Percentiles rank a stretch among this genome's conserved stretches.
phyloP scores from a whole-genome alignment of 768 basidiomycete species.

The Tulasnella sp. region DNA sequence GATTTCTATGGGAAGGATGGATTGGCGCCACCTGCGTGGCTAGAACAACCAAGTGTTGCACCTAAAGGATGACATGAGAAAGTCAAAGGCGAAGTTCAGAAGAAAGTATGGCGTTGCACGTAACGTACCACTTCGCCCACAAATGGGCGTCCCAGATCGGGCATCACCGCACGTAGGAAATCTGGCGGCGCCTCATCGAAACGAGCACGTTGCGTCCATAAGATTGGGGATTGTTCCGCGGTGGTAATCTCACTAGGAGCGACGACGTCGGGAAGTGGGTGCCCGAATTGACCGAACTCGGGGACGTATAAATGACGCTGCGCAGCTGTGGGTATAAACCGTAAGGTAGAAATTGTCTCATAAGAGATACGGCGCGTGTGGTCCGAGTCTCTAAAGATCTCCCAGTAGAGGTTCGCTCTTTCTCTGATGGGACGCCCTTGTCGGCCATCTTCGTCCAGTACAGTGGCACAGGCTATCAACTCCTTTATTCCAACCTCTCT shows the following conservation, averaged over 20 bases:
- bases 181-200: neutral
- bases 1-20: neutral
- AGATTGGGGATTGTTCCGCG: neutral
- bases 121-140: constrained; percentile 2
- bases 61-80: neutral
- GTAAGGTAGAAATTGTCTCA: neutral
- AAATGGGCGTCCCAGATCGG: neutral
- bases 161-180: neutral
- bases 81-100: too few relatives aligned
- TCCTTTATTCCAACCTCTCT: neutral
- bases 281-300: neutral
- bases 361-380: neutral
- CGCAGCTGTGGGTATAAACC: neutral
- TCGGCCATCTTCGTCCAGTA: neutral
- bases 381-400: neutral
- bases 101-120: too few relatives aligned
- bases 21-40: neutral
- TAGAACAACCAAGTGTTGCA: neutral
- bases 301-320: neutral
- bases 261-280: neutral
- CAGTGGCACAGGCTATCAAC: neutral
- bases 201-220: constrained; percentile 7
- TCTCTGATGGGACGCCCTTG: neutral
- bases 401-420: neutral
- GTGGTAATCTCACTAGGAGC: neutral